Percentiles rank a stretch among this genome's conserved stretches.
These are phyloP conservation scores for Fusarium penzigii DNA, from an alignment of 2,329 filamentous ascomycete genomes.

Conservation along the genomic window DNA sequence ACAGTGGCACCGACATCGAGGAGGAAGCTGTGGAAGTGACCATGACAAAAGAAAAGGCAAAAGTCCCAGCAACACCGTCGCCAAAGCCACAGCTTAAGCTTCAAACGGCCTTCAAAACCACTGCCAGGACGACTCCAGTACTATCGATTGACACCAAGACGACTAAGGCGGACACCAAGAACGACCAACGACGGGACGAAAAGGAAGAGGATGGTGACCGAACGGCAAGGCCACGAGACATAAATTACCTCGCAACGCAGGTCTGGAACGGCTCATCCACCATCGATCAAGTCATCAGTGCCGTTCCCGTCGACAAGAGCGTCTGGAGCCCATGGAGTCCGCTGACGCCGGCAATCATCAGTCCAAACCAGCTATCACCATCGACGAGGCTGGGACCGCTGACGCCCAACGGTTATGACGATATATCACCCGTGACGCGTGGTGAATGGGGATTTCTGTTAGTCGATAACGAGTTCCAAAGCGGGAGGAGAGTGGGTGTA, in stretches of 20 bases:
- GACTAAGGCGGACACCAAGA: neutral
- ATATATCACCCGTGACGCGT: constrained; percentile 62
- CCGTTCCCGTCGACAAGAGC: constrained; percentile 20
- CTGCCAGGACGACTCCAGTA: constrained; percentile 13
- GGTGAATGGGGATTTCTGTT: constrained; percentile 66
- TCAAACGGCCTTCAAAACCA: constrained; percentile 43
- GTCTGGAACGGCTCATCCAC: constrained; percentile 35
- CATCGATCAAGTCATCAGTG: constrained; percentile 47
- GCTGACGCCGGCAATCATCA: constrained; percentile 19
- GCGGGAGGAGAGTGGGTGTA: constrained; percentile 51
- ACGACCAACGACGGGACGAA: constrained; percentile 10
- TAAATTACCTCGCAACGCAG: constrained; percentile 26
- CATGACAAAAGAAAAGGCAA: constrained; percentile 20
- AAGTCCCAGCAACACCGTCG: constrained; percentile 19
- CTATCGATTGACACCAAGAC: constrained; percentile 1
- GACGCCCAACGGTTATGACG: constrained; percentile 62
- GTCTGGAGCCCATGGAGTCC: constrained; percentile 25
- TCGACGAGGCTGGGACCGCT: constrained; percentile 42
- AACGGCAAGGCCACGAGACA: constrained; percentile 40
- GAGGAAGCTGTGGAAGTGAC: constrained; percentile 25
- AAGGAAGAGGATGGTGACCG: constrained; percentile 38
- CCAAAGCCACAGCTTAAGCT: constrained; percentile 40
- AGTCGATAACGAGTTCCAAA: constrained; percentile 46
- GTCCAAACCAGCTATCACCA: constrained; percentile 17
- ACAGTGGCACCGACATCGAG: constrained; percentile 26